phyloP scores from a whole-genome alignment of 805 yeast genomes.

The Hanseniaspora clermontiae region DNA sequence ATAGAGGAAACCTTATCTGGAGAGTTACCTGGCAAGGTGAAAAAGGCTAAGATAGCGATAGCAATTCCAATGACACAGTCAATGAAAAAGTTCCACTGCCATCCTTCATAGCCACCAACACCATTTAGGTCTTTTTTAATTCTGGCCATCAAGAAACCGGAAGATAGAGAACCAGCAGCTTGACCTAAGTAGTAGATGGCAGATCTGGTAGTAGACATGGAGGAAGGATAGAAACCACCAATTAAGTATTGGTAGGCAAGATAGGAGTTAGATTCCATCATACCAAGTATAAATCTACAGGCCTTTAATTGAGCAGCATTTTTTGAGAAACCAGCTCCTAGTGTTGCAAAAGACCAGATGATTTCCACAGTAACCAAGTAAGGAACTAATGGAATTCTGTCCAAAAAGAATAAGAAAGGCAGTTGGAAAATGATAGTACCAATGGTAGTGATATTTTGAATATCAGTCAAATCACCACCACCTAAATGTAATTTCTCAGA shows the following conservation, averaged over 20 bases:
- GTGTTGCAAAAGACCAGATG: constrained; percentile 50
- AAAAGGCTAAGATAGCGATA: constrained; percentile 45
- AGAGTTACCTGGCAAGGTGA: constrained; percentile 48
- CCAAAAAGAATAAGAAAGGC: constrained; percentile 47
- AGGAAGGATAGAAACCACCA: constrained; percentile 47
- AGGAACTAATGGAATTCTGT: constrained; percentile 41
- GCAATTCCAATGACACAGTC: constrained; percentile 49
- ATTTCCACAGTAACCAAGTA: constrained; percentile 38
- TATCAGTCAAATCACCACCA: constrained; percentile 51
- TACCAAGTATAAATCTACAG: constrained; percentile 50
- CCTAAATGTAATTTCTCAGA: constrained; percentile 41
- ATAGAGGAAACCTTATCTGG: constrained; percentile 44
- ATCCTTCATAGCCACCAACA: constrained; percentile 41
- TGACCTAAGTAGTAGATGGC: constrained; percentile 52
- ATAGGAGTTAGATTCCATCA: constrained; percentile 48
- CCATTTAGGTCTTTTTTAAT: constrained; percentile 38
- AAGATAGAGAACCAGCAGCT: constrained; percentile 46
- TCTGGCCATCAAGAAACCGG: constrained; percentile 51
- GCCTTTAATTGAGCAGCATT: constrained; percentile 41
- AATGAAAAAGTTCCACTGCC: constrained; percentile 65
- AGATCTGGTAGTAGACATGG: constrained; percentile 50
- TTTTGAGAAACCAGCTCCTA: constrained; percentile 36
- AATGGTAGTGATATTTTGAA: constrained; percentile 45
- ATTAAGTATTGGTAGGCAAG: constrained; percentile 47
- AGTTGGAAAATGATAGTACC: constrained; percentile 51